Base-by-base conservation (phyloP, 495 filamentous ascomycete species). In the Xylaria telfairii region DNA sequence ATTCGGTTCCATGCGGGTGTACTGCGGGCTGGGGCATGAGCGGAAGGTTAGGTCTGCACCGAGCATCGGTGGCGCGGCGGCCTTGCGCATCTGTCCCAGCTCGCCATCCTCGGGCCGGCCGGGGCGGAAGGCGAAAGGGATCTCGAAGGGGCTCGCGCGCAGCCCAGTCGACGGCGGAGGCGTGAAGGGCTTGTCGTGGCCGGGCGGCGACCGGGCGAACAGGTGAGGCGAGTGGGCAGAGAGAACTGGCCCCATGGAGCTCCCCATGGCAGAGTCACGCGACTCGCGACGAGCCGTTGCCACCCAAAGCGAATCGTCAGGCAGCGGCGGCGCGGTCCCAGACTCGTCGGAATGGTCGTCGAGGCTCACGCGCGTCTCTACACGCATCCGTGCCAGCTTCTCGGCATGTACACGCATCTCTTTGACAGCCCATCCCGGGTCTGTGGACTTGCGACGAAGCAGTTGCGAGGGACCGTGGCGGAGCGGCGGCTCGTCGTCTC, bases 51-150 rank as follows among this genome's bases (percentile, higher is more conserved):
- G 84, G 66, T 95, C 91, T 30, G 80, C 72, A 51, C 95, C 95
- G 8, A 96, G 88, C 93, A 97, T 95, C 3, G 94, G 95, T 21
- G 95, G 94, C 80, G 89, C 86, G 85, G 87, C 68, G 81, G 82
- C 74, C 75, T 80, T 57, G 78, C 82, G 71, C 81, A 72, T 81
- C 71, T 76, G 78, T 70, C 30, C 77, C 72, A 72, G 73, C 67
- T 71, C 74, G 67, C 41, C 73, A 42, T 78, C 72, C 60, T 78
- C 79, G 53, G 74, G 73, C 56, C 71, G 66, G 30, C 32, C 61
- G 47, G 57, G 71, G 26, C 67, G 73, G 21, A 71, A 71, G 12
- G 72, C 68, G 34, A 85, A 75, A 70, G 82, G 76, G 70, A 81
- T 68, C 47, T 76, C 75, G 71, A 83, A 80, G 42, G 78, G 66